phyloP scores from a whole-genome alignment of 2,329 filamentous ascomycete genomes.

The Onygenales sp. region DNA sequence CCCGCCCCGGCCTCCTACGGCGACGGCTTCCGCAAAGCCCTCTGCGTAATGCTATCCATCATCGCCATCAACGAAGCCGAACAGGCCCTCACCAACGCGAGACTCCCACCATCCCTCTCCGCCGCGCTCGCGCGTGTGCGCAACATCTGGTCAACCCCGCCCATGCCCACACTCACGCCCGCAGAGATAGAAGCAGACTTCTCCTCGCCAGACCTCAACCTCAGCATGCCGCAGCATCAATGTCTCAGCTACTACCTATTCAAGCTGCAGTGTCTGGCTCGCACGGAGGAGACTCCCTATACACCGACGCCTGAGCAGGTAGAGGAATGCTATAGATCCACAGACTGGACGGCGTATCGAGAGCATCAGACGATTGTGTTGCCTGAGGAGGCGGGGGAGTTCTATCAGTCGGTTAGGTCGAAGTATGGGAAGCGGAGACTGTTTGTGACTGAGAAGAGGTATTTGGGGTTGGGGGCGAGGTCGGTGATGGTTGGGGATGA shows the following conservation, averaged over 20 bases:
- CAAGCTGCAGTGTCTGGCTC: not conserved
- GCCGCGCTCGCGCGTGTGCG: not conserved
- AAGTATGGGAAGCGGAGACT: slow-evolving; percentile 7
- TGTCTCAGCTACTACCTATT: not conserved
- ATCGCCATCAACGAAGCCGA: slow-evolving; percentile 2
- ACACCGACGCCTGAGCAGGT: slow-evolving; percentile 5
- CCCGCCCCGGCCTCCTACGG: slow-evolving; percentile 7
- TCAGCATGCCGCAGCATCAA: not conserved
- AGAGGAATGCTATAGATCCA: not conserved
- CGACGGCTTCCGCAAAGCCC: slow-evolving; percentile 6
- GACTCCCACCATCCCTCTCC: not conserved
- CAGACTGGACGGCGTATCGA: not conserved
- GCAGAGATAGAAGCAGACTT: slow-evolving; percentile 2
- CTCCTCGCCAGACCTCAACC: not conserved
- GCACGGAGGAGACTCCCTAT: not conserved
- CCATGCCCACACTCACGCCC: not conserved
- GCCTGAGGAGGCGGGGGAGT: not conserved
- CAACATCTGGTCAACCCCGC: not conserved
- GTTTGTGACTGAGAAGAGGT: slow-evolving; percentile 8
- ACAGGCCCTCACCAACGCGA: not conserved
- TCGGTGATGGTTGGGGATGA: slow-evolving; percentile 6
- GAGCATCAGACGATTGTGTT: not conserved
- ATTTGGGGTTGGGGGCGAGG: slow-evolving; percentile 6
- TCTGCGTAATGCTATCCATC: slow-evolving; percentile 5
- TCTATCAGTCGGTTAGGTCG: slow-evolving; percentile 1